Percentiles rank a stretch among this genome's conserved stretches.
Conservation (phyloP, 768 basidiomycete genomes). For the Bullera alba region DNA sequence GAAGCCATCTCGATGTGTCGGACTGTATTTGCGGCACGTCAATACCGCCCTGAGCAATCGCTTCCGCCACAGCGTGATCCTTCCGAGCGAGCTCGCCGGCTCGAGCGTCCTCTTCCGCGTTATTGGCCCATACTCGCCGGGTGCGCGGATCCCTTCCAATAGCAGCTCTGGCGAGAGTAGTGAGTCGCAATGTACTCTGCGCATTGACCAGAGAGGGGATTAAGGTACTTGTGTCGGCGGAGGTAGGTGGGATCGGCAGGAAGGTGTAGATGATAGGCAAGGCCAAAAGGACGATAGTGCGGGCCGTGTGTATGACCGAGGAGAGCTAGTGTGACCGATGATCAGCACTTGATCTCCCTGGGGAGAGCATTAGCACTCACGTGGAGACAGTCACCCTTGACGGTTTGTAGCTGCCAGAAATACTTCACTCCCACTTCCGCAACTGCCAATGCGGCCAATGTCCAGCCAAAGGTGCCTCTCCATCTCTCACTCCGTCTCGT, state of each 20-base stretch:
- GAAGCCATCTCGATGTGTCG: constrained; percentile 12
- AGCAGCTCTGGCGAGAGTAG: constrained; percentile 12
- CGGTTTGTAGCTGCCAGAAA: constrained; percentile 19
- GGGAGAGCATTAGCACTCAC: constrained; percentile 16
- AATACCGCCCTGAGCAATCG: constrained; percentile 4
- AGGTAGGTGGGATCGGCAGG: constrained; percentile 14
- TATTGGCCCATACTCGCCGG: background rate
- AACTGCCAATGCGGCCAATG: constrained; percentile 4
- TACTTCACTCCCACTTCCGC: constrained; percentile 21
- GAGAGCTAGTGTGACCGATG: constrained; percentile 12
- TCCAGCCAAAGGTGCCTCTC: constrained; percentile 18
- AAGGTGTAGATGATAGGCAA: constrained; percentile 17
- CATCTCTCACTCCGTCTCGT: constrained; percentile 12
- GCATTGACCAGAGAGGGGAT: constrained; percentile 16
- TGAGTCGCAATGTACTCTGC: constrained; percentile 20
- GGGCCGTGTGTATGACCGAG: constrained; percentile 23
- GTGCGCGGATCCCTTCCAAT: background rate
- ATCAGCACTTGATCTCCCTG: background rate
- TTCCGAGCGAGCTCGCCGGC: constrained; percentile 5
- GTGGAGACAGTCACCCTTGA: constrained; percentile 26
- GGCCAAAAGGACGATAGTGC: constrained; percentile 16
- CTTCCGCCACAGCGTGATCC: constrained; percentile 11
- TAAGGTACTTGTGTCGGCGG: background rate
- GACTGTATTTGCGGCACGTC: constrained; percentile 9
- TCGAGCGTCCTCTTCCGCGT: background rate